Evolutionary conservation across 2,329 filamentous ascomycete species (phyloP).

Genomic region (Colletotrichum sp.): DNA sequence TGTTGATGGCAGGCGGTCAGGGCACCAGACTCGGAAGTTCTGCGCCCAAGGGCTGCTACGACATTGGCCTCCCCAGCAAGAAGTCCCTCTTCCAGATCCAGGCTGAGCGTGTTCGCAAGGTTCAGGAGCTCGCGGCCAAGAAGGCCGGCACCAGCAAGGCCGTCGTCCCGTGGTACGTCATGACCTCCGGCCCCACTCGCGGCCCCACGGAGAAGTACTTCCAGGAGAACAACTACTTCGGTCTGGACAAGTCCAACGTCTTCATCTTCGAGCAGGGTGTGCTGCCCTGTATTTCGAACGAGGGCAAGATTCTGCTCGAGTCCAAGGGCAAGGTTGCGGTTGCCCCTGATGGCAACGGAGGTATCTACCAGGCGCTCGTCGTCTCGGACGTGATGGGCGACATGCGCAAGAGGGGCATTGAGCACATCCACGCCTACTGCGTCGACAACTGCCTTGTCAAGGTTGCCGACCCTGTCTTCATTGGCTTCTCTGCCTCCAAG

Average conservation of each 20-base stretch:
- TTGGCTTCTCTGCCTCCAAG: slow-evolving; percentile 88
- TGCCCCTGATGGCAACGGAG: slow-evolving; percentile 95
- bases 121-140: slow-evolving; percentile 80
- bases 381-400: slow-evolving; percentile 81
- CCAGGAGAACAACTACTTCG: slow-evolving; percentile 87
- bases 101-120: slow-evolving; percentile 87
- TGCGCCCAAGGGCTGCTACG: slow-evolving; percentile 95
- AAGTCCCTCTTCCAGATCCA: slow-evolving; percentile 99
- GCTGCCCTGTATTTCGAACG: slow-evolving; percentile 94
- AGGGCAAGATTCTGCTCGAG: slow-evolving; percentile 96
- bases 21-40: slow-evolving; percentile 94
- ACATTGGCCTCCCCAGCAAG: slow-evolving; percentile 89
- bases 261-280: slow-evolving; percentile 97
- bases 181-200: slow-evolving; percentile 96
- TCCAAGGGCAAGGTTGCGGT: slow-evolving; percentile 90
- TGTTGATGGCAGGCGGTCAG: slow-evolving; percentile 97
- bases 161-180: slow-evolving; percentile 96
- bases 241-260: slow-evolving; percentile 83
- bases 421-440: slow-evolving; percentile 97
- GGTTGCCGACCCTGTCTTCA: slow-evolving; percentile 95
- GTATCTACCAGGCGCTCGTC: slow-evolving; percentile 91
- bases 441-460: slow-evolving; percentile 99
- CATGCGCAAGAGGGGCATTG: slow-evolving; percentile 85
- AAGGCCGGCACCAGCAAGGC: slow-evolving; percentile 58
- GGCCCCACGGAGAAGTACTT: slow-evolving; percentile 95